Base-by-base conservation (phyloP, 805 yeast genomes). In the Yamadazyma nakazawae region DNA sequence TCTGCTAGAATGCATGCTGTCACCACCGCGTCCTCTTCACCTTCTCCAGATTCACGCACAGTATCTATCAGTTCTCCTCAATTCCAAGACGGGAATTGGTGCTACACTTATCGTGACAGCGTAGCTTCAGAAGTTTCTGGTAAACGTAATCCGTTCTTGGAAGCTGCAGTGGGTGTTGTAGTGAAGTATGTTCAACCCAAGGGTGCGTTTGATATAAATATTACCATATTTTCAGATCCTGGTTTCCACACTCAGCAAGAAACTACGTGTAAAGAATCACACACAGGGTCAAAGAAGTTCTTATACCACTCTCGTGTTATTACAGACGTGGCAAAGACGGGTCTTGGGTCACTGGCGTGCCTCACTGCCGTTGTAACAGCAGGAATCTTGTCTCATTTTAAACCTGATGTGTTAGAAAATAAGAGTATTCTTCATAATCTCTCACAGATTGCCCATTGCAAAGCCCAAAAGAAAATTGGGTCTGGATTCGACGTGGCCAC, bases 401-500 rank as follows among this genome's bases (percentile, higher is more conserved):
- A 42, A 4, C 45, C 42, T 14, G 55, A 57, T 7, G 55, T 62
- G 19, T 46, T 45, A 9, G 47, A 45, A 7, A 52, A 51, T 12
- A 42, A 21, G 16, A 46, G 54, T 24, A 6, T 36, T 1, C 72
- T 92, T 31, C 98, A 94, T 62, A 92, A 89, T 57, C 65, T 89
- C 24, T 80, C 97, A 0, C 99, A 94, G 62, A 72, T 88, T 8
- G 85, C 96, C 0, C 99, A 94, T 63, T 91, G 97, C 62, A 76
- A 80, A 47, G 98, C 99, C 2, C 99, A 94, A 63, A 88, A 88
- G 28, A 94, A 94, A 64, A 83, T 94, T 21, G 99, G 99, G 0
- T 89, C 97, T 2, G 99, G 99, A 0, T 94, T 94, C 64, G 99
- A 94, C 61, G 96, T 94, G 36, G 98, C 96, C 0, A 84, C 97